These are phyloP conservation scores for Myxozyma monticola DNA, from an alignment of 805 yeast genomes.

Conservation along the genomic window DNA sequence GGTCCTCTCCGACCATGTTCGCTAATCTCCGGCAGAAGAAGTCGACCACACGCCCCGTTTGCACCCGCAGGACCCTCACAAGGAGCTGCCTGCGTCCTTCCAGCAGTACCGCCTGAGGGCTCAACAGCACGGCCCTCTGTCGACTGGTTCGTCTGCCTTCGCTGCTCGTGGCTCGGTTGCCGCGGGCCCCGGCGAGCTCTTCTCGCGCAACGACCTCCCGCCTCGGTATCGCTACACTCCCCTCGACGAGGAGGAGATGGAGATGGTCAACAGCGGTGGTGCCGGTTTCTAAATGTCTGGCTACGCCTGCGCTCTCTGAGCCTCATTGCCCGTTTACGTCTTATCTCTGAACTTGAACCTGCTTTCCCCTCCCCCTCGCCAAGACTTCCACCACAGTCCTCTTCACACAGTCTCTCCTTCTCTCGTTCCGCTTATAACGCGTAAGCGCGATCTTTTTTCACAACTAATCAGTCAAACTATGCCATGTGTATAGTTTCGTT, in stretches of 20 bases:
- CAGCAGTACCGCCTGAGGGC: conserved; percentile 36
- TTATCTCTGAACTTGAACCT: too few species aligned
- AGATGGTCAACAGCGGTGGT: conserved; percentile 78
- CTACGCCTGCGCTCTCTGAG: too few species aligned
- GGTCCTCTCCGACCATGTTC: not conserved
- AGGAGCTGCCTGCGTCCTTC: conserved; percentile 44
- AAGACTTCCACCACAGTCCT: too few species aligned
- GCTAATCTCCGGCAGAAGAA: conserved; percentile 24
- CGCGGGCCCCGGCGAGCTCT: conserved; percentile 35
- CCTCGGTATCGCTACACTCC: conserved; percentile 66
- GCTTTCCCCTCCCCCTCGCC: too few species aligned
- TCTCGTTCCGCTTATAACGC: too few species aligned
- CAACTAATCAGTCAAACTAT: too few species aligned
- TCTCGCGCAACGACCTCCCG: conserved; percentile 67
- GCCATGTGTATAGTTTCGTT: too few species aligned
- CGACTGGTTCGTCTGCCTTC: conserved; percentile 22
- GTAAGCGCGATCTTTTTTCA: too few species aligned
- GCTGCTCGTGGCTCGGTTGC: conserved; percentile 26
- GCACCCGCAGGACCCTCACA: conserved; percentile 44
- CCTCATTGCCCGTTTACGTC: too few species aligned
- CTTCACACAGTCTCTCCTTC: too few species aligned
- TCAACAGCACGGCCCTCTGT: conserved; percentile 40
- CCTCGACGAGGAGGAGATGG: conserved; percentile 69
- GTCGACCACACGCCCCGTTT: conserved; percentile 45
- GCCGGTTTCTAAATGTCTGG: conserved; percentile 44